Base-by-base conservation (phyloP, 1,139 yeast species). In the Kodamaea suecica region DNA sequence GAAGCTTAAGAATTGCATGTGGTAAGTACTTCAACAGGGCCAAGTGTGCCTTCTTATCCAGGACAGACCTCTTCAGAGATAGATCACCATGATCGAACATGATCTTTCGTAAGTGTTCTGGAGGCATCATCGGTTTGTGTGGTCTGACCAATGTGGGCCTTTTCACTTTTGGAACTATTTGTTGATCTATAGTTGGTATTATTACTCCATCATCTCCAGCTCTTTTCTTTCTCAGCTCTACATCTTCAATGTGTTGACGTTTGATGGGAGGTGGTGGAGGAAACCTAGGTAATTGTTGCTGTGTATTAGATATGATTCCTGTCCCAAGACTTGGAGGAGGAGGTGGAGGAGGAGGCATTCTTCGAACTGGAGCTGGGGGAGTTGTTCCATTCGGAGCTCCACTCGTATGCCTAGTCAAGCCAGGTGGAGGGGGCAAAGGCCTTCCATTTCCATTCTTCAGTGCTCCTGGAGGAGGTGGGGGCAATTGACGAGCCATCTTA, bases 1-100 rank as follows among this genome's bases (percentile, higher is more conserved):
- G 55, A 24, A 94, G 70, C 57, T 94, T 94, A 42, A 88, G 59
- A 2, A 90, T 76, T 0, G 98, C 97, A 61, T 92, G 97, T 0
- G 99, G 99, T 80, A 94, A 76, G 59, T 84, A 94, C 59, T 90
- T 92, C 40, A 94, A 66, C 0, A 97, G 92, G 1, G 97, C 97
- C 17, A 94, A 61, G 51, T 86, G 90, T 0, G 97, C 78, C 38
- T 94, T 69, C 54, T 90, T 90, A 51, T 92, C 97, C 7, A 84
- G 77, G n/a, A 94, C 82, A 29, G 86, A 84, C 43, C 80, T 78
- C 46, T 77, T 76, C 6, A 94, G 78, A 0, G 95, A 78, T 64
- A 90, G 73, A 52, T 92, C 97, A 2, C 92, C 88, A 52, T 88
- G 96, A 45, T 81, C 90, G 35, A 74, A 72, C 57, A 90, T 80